These are phyloP conservation scores for Apophysomyces variabilis DNA, from an alignment of 371 early-diverging fungal species.

Conservation along the genomic window DNA sequence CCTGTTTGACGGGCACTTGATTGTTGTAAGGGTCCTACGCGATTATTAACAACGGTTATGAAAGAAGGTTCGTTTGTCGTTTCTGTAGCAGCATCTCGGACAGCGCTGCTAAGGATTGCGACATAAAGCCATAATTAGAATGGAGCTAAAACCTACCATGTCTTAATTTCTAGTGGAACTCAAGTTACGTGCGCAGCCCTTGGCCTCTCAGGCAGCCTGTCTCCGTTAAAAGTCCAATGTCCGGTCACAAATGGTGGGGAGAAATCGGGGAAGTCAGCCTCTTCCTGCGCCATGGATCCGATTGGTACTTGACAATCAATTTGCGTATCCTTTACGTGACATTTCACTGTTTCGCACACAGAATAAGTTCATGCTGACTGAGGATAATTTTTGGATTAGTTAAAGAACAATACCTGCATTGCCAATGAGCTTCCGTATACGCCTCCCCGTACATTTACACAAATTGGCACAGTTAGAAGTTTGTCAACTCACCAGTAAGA, in stretches of 20 bases:
- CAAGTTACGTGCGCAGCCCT: conserved; percentile 11
- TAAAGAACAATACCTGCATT: too few species aligned
- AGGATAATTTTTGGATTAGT: too few species aligned
- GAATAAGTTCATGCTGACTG: too few species aligned
- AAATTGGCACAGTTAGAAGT: too few species aligned
- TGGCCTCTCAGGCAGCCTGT: not conserved
- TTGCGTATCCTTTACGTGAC: too few species aligned
- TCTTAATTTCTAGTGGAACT: not conserved
- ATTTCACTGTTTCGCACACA: too few species aligned
- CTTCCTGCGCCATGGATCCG: too few species aligned
- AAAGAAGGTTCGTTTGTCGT: not conserved
- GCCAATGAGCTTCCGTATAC: too few species aligned
- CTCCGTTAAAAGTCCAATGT: not conserved
- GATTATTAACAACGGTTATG: not conserved
- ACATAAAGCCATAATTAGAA: not conserved
- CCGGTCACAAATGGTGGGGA: not conserved
- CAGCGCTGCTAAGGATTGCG: not conserved
- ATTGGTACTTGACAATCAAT: too few species aligned
- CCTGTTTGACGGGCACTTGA: not conserved
- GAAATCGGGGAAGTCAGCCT: too few species aligned
- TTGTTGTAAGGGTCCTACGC: conserved; percentile 10
- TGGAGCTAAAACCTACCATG: conserved; percentile 1
- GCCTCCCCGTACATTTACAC: too few species aligned
- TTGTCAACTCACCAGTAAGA: too few species aligned
- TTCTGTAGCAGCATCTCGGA: conserved; percentile 4